phyloP scores from a whole-genome alignment of 2,329 filamentous ascomycete species.

The Penicillium sp. region DNA sequence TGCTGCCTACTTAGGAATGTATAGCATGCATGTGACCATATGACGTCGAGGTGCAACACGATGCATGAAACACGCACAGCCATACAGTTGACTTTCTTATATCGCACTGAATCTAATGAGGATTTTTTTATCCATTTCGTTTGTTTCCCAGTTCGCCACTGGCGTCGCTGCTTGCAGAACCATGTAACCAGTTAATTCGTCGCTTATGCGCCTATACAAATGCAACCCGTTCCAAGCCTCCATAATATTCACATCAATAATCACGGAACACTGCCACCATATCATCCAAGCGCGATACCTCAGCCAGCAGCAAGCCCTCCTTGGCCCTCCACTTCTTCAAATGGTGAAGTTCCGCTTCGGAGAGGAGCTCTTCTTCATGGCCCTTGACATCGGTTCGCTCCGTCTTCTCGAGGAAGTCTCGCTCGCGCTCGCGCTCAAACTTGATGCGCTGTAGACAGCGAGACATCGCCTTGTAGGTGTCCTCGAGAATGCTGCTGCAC shows the following conservation, averaged over 20 bases:
- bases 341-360: slow-evolving; percentile 69
- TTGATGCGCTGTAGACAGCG: slow-evolving; percentile 78
- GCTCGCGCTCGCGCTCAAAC: slow-evolving; percentile 71
- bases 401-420: slow-evolving; percentile 75
- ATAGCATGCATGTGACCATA: no score
- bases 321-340: slow-evolving; percentile 64
- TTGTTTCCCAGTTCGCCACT: no score
- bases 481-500: slow-evolving; percentile 70
- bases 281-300: slow-evolving; percentile 80
- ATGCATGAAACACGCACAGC: no score
- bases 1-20: no score
- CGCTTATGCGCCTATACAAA: background rate
- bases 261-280: slow-evolving; percentile 82
- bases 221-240: background rate
- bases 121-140: no score
- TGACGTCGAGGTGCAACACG: no score
- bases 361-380: slow-evolving; percentile 78
- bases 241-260: slow-evolving; percentile 52
- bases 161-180: no score
- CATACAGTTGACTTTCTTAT: no score
- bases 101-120: no score
- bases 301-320: slow-evolving; percentile 72
- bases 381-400: slow-evolving; percentile 84
- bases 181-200: no score
- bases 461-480: slow-evolving; percentile 87